Conservation (phyloP, 163 green algal species). For the Prototheca wickerhamii region DNA sequence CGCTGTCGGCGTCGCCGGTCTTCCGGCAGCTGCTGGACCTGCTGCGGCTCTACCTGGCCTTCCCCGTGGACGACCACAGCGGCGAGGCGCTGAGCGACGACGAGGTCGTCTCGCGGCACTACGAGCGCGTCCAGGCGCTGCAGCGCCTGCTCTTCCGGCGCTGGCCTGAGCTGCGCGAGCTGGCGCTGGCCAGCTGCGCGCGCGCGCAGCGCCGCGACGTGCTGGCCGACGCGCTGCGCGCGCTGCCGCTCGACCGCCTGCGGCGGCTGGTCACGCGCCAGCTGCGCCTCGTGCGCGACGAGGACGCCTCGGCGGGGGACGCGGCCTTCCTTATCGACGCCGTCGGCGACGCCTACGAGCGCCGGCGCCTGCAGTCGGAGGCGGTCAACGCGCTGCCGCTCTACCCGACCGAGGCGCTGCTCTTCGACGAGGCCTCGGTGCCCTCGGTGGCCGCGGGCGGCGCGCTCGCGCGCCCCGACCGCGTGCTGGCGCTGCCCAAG, state of each 20-base stretch:
- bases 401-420: constrained; percentile 89
- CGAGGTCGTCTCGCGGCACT: constrained; percentile 28
- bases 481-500: constrained; percentile 84
- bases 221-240: not conserved
- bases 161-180: constrained; percentile 61
- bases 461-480: not conserved
- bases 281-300: constrained; percentile 61
- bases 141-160: constrained; percentile 90
- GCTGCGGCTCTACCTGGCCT: constrained; percentile 76
- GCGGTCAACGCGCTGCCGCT: constrained; percentile 87
- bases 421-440: constrained; percentile 84
- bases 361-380: constrained; percentile 56
- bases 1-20: constrained; percentile 20
- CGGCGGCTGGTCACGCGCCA: constrained; percentile 42
- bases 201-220: constrained; percentile 5
- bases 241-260: constrained; percentile 10
- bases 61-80: constrained; percentile 90
- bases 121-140: constrained; percentile 54
- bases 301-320: constrained; percentile 59
- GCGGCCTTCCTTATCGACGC: constrained; percentile 73
- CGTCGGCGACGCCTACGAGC: constrained; percentile 69
- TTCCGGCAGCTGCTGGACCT: constrained; percentile 85
- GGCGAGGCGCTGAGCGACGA: constrained; percentile 60
- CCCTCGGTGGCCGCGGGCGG: constrained; percentile 32
- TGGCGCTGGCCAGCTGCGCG: constrained; percentile 72